phyloP scores from a whole-genome alignment of 805 yeast genomes.

The Diddensiella santjacobensis region DNA sequence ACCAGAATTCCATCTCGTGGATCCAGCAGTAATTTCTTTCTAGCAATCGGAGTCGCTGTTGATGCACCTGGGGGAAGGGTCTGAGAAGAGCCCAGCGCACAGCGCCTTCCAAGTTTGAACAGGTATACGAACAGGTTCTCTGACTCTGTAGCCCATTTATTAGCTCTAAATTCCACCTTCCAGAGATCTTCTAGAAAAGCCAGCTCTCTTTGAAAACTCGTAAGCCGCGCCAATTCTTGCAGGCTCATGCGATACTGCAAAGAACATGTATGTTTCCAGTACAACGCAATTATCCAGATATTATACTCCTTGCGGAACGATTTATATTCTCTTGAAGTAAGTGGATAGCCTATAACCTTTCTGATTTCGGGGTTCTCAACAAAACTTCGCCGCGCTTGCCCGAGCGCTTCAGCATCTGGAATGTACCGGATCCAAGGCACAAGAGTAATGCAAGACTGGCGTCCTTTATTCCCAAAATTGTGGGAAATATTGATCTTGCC shows the following conservation, averaged over 20 bases:
- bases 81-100: too few species aligned
- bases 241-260: background rate
- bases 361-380: background rate
- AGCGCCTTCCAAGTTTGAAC: background rate
- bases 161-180: background rate
- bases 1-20: too few species aligned
- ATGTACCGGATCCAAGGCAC: background rate
- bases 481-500: too few species aligned
- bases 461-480: too few species aligned
- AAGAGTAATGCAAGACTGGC: background rate
- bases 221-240: background rate
- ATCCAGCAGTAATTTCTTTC: too few species aligned
- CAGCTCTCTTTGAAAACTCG: background rate
- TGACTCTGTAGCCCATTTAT: background rate
- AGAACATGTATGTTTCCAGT: slow-evolving; percentile 3
- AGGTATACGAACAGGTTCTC: background rate
- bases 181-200: background rate
- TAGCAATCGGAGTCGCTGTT: too few species aligned
- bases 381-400: background rate
- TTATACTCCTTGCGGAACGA: background rate
- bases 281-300: background rate
- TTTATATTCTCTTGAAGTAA: background rate
- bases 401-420: background rate
- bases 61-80: too few species aligned
- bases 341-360: background rate